These are phyloP conservation scores for Termitomyces sp. DNA, from an alignment of 768 basidiomycete species.

Conservation along the genomic window DNA sequence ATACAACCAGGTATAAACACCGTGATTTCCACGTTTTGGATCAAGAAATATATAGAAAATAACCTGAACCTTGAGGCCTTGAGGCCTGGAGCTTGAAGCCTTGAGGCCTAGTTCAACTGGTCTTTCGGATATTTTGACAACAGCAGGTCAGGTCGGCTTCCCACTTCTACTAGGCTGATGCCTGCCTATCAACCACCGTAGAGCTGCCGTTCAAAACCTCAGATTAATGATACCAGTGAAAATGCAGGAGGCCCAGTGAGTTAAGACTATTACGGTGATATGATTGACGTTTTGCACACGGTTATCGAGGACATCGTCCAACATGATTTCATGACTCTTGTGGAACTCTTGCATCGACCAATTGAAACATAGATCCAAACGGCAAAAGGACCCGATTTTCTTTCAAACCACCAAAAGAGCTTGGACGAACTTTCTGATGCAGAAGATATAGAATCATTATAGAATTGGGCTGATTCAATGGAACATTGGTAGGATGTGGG, in stretches of 20 bases:
- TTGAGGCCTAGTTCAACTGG: conserved; percentile 23
- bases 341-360: neutral
- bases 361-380: neutral
- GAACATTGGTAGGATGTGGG: too few relatives aligned
- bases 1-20: too few relatives aligned
- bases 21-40: too few relatives aligned
- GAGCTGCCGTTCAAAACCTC: conserved; percentile 36
- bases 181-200: conserved; percentile 47
- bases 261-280: neutral
- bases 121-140: conserved; percentile 43
- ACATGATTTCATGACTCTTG: conserved; percentile 10
- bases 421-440: neutral
- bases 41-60: neutral
- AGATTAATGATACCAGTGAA: conserved; percentile 45
- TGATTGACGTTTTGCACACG: conserved; percentile 22
- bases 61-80: conserved; percentile 18
- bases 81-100: conserved; percentile 16
- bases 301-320: conserved; percentile 19
- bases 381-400: neutral
- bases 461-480: too few relatives aligned
- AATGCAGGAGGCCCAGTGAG: conserved; percentile 24
- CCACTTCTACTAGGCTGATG: conserved; percentile 32
- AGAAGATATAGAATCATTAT: too few relatives aligned
- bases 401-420: conserved; percentile 4
- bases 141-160: conserved; percentile 32